Base-by-base conservation (phyloP, 139 green algal genomes). In the Spirogloea muscicola region DNA sequence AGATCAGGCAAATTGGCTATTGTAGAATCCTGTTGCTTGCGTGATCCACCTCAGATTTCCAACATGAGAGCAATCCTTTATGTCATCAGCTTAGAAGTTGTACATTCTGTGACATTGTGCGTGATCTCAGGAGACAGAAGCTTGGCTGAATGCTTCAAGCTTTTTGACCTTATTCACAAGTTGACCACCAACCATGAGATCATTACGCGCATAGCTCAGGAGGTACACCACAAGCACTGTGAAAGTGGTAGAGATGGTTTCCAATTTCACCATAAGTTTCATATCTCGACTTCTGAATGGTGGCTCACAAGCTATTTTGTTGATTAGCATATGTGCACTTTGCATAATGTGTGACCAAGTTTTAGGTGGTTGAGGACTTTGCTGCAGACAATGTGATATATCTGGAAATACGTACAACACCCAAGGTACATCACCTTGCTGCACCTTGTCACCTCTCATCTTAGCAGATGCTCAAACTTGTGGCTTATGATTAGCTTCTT, bases 401-500 rank as follows among this genome's bases (percentile, higher is more conserved):
- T 58, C 36, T 90, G 6, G 91, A 96, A 84, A 77, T 96, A 36
- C 55, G 91, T 1, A 95, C 91, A 5, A 94, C 91, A 1, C 91
- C 91, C 36, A 96, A 96, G 86, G 89, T 85, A 34, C 4, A n/a
- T n/a, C n/a, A n/a, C n/a, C 73, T 0, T 0, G 1, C 48, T 10
- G n/a, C n/a, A n/a, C n/a, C n/a, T n/a, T n/a, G n/a, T n/a, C n/a
- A n/a, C n/a, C n/a, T n/a, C n/a, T n/a, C n/a, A n/a, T n/a, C n/a
- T n/a, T n/a, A n/a, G n/a, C n/a, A n/a, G n/a, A n/a, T n/a, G n/a
- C n/a, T n/a, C n/a, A n/a, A n/a, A n/a, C n/a, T n/a, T n/a, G n/a
- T n/a, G n/a, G n/a, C n/a, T n/a, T n/a, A n/a, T n/a, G n/a, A n/a
- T n/a, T n/a, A n/a, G n/a, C n/a, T n/a, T n/a, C n/a, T n/a, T n/a